These are phyloP conservation scores for Antitrichia curtipendula DNA, from an alignment of 225 moss, liverwort and hornwort species.

Conservation along the genomic window DNA sequence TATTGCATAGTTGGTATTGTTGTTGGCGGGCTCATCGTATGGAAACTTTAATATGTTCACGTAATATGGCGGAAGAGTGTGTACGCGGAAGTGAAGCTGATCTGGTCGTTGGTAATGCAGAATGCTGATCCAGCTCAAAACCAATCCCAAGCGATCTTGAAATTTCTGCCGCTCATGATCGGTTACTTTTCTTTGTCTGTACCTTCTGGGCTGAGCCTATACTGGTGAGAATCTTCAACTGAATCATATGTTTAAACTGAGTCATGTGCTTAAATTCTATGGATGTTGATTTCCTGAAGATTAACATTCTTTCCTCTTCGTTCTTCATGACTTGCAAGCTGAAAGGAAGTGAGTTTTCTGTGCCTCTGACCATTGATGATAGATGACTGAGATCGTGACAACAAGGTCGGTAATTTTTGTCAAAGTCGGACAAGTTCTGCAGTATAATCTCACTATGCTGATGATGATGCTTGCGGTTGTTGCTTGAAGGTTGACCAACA, in stretches of 20 bases:
- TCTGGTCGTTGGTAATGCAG: conserved; percentile 18
- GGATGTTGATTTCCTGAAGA: neutral
- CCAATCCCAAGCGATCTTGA: conserved; percentile 71
- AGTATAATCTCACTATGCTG: neutral
- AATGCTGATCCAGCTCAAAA: conserved; percentile 63
- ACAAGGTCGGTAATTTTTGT: neutral
- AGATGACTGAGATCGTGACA: neutral
- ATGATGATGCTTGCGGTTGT: neutral
- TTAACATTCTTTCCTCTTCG: neutral
- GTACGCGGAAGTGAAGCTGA: neutral
- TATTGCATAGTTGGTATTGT: neutral
- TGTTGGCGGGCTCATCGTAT: neutral
- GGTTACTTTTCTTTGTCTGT: conserved; percentile 95
- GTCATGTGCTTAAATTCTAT: neutral
- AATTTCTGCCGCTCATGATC: conserved; percentile 96
- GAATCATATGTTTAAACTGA: neutral
- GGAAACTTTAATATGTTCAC: neutral
- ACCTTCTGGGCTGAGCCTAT: conserved; percentile 89
- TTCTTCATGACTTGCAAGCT: neutral
- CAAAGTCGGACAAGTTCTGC: neutral
- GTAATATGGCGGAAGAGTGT: neutral
- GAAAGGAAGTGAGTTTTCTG: neutral
- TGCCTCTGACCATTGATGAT: neutral
- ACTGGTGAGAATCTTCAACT: conserved; percentile 44
- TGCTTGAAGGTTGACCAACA: conserved; percentile 70